Base-by-base conservation (phyloP, 768 basidiomycete genomes). In the Naganishia vishniacii region DNA sequence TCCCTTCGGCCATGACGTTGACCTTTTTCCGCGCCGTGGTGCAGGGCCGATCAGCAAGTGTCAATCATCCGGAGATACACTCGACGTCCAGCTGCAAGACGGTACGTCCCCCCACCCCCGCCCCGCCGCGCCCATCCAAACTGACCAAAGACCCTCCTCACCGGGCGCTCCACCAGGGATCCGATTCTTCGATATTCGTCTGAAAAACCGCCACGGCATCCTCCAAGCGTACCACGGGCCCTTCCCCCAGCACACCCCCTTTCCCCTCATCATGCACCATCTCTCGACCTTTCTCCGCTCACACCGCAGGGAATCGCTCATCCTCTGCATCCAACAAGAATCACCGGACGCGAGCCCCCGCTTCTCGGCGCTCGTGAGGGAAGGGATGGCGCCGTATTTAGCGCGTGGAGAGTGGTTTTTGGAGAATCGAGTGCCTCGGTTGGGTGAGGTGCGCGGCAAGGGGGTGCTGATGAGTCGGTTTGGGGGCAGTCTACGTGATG, bases 301-400 rank as follows among this genome's bases (percentile, higher is more conserved):
- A 0, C 81, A 88, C 0, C 80, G 78, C 9, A 81, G 80, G 29
- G 92, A 94, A 75, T 88, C 88, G 0, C 75, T 95, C 37, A 83
- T 95, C 29, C 84, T 93, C 80, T 91, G 86, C 16, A 83, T 97
- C 73, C 93, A 94, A 76, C 88, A 93, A 72, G 92, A 97, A 74
- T 87, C 89, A 68, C 84, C 81, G 0, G 79, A 83, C 3, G 11
- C 41, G 49, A 3, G 73, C 79, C 68, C 75, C 0, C 62, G 78
- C 6, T 91, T 93, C 75, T 88, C 88, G 1, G 69, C 75, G 31
- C 76, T 85, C 11, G 87, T 92, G 9, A 83, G 82, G 37, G 79
- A 84, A 44, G 87, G 85, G 61, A 86, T 94, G 45, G 37, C 64
- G 23, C 66, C 69, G 12, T 62, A 65, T 42, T 48, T 72, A 12